Percentiles rank a stretch among this genome's conserved stretches.
These are phyloP conservation scores for Cytospora schulzeri DNA, from an alignment of 2,329 filamentous ascomycete species.

Conservation along the genomic window DNA sequence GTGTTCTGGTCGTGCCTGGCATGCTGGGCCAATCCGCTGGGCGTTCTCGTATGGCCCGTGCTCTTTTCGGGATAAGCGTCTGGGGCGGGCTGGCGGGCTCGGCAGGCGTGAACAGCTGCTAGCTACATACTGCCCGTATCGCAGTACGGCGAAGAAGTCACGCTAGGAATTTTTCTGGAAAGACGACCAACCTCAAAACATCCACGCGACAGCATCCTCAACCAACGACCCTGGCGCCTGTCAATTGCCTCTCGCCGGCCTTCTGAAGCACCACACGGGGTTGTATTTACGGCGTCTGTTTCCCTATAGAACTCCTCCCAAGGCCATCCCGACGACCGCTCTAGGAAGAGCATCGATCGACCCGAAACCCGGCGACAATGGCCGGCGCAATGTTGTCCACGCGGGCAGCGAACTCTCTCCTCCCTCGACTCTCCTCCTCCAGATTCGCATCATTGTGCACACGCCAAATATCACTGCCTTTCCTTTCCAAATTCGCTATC, in stretches of 20 bases:
- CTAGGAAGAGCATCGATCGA: neutral
- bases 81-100: neutral
- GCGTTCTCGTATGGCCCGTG: neutral
- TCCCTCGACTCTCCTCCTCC: slow-evolving; percentile 55
- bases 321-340: neutral
- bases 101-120: neutral
- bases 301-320: neutral
- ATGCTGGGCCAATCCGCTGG: neutral
- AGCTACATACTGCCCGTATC: too few relatives aligned
- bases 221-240: neutral
- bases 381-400: slow-evolving; percentile 44
- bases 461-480: slow-evolving; percentile 48
- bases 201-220: slow-evolving; percentile 18
- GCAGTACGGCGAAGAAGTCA: slow-evolving; percentile 1
- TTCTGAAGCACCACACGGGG: neutral
- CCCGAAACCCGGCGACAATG: slow-evolving; percentile 42
- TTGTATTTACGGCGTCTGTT: too few relatives aligned
- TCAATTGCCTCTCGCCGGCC: slow-evolving; percentile 1
- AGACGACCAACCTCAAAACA: slow-evolving; percentile 9
- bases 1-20: neutral
- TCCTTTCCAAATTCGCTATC: slow-evolving; percentile 58
- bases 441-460: slow-evolving; percentile 48
- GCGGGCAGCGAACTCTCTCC: slow-evolving; percentile 45
- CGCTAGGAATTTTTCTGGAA: slow-evolving; percentile 28
- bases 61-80: slow-evolving; percentile 4